Base-by-base conservation (phyloP, 345 rosid genomes). In the Salix purpurea region DNA sequence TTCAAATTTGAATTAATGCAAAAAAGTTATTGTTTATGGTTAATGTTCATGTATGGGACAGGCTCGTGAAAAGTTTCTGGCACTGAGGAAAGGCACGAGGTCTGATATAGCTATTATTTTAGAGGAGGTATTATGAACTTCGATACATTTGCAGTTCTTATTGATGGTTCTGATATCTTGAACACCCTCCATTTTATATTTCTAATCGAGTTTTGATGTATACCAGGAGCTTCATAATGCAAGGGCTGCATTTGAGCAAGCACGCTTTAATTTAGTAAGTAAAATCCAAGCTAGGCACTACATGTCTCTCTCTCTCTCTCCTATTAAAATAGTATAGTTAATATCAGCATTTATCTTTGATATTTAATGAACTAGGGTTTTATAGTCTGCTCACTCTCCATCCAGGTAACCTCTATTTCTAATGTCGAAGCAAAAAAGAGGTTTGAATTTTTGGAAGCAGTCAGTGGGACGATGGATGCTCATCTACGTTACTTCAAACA, bases 391-490 rank as follows among this genome's bases (percentile, higher is more conserved):
- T 79, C 70, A 42, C 74, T 74, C 71, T 76, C 7, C 80, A 30
- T 77, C 74, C 74, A 96, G 99, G 89, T 96, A 75, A 91, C 96
- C 78, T 89, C 98, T 66, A 88, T 93, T 84, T 93, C 99, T 34
- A 92, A 87, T 87, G 98, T 96, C 46, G 99, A 96, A 89, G 96
- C 98, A 48, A 96, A 96, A 73, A 96, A 93, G 79, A 92, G 97
- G 87, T 96, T 93, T 83, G 97, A 96, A 82, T 96, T 96, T 82
- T 81, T 93, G 77, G 99, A 96, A 89, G 97, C 99, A 75, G 97
- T 96, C 75, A 93, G 98, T 69, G 99, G 99, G 62, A 96, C 99
- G 1, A 96, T 96, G 99, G 99, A 96, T 87, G 99, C 99, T 6
- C 99, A 93, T 87, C 98, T 96, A 83, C 92, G 97, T 67, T 93